Evolutionary conservation across 2,329 filamentous ascomycete species (phyloP), one percentile per base, ranked within the genome.

Genomic region (Neofusicoccum cordaticola): DNA sequence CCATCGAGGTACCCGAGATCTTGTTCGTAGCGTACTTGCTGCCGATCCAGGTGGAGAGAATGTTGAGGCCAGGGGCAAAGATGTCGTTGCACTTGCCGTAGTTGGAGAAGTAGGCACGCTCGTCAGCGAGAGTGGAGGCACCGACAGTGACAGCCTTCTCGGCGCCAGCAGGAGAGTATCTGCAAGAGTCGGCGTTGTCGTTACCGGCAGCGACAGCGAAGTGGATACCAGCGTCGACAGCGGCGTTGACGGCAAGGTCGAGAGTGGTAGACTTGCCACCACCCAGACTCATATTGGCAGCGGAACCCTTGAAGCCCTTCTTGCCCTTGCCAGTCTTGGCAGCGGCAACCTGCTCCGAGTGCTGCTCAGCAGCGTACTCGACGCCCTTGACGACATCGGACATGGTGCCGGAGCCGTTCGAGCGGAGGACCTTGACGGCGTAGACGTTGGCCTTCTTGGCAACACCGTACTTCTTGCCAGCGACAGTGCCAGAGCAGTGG

Each of bases 101-200:
- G 91, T 99, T 99, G 88, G 96, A 99, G 89, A 99, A 99, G 88
- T 98, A 99, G 70, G 95, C 95, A 82, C 95, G 94, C 85, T 92
- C 92, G 77, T 99, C 95, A 74, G 90, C 88, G 66, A 99, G 87
- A 71, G 92, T 95, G 51, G 93, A 96, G 71, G 95, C 95, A 81
- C 94, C 96, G 69, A 99, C 95, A 66, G 95, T 99, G 78, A 99
- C 88, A 71, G 95, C 93, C 75, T 96, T 92, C 73, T 87, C 85
- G 72, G 96, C 93, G 69, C 94, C 91, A 74, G 95, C 96, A 66
- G 95, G 95, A 45, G 95, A 99, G 87, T 98, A 99, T 85, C 95
- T 96, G 90, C 95, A 99, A 65, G 96, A 95, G 81, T 99, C 93
- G 69, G 94, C 92, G 76, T 99, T 98, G 83, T 99, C 96, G 78